Conservation (phyloP, 768 basidiomycete genomes). For the Mycena galopus region DNA sequence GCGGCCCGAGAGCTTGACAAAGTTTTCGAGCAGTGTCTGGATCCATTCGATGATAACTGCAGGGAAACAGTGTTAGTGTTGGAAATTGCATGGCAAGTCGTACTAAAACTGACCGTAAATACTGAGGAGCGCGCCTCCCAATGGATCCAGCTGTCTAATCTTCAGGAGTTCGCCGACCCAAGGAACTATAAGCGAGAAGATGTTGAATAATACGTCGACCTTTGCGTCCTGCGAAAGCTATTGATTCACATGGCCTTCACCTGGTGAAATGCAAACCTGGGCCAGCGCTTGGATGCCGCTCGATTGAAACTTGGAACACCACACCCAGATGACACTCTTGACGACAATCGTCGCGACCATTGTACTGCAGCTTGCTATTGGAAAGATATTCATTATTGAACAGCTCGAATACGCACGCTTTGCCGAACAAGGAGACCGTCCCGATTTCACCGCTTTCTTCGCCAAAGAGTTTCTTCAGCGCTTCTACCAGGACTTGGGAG, state of each 20-base stretch:
- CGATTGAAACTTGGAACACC: conserved; percentile 33
- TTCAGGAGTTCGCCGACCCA: conserved; percentile 36
- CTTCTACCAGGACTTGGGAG: conserved; percentile 34
- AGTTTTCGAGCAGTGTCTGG: conserved; percentile 33
- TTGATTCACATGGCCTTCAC: too few relatives aligned
- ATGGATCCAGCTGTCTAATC: conserved; percentile 34
- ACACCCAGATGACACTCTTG: conserved; percentile 34
- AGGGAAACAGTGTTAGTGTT: neutral
- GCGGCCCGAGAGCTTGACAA: conserved; percentile 34
- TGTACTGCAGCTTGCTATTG: conserved; percentile 5
- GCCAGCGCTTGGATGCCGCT: conserved; percentile 35
- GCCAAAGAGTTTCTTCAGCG: conserved; percentile 31
- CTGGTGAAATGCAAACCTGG: conserved; percentile 13
- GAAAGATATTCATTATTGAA: neutral
- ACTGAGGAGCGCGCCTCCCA: conserved; percentile 37
- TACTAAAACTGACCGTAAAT: conserved; percentile 24
- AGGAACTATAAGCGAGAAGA: conserved; percentile 34
- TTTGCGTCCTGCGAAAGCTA: conserved; percentile 32
- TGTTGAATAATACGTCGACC: conserved; percentile 37
- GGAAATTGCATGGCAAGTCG: neutral
- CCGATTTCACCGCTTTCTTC: conserved; percentile 25
- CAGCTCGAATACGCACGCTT: conserved; percentile 21
- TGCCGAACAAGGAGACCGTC: conserved; percentile 34
- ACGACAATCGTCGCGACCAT: conserved; percentile 35
- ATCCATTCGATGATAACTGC: conserved; percentile 35